Evolutionary conservation across 1,284 basidiomycete species (phyloP), one percentile per base, ranked within the genome.

Genomic region (Cystobasidium pallidum): DNA sequence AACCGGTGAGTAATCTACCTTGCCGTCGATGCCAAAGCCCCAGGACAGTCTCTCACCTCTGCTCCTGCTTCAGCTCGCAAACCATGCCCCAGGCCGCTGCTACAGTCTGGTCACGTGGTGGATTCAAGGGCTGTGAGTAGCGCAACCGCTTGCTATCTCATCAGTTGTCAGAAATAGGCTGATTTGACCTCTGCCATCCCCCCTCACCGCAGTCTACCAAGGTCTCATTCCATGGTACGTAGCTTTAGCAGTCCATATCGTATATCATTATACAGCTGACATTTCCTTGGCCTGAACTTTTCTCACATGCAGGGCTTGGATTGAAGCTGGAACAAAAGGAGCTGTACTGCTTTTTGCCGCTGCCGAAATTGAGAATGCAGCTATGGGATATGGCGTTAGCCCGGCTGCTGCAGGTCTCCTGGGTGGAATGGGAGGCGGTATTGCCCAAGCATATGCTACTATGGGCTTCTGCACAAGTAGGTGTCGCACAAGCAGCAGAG

Each of bases 251-350:
- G 17, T 8, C 70, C 8, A 24, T 28, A n/a, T 24, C 19, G 19
- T 17, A 8, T 45, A 45, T 45, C 43, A 45, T 6, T 15, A 19
- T 13, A 13, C 43, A 3, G 15, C 11, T 41, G 39, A 8, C 8
- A 45, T 30, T 19, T 4, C 47, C 19, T 2, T 72, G 36, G 36
- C 6, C 15, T 26, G 3, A 15, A 63, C 32, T 66, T 34, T 15
- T 49, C 41, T 57, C 19, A 21, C n/a, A 41, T 36, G 58, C 6
- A 76, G 94, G 92, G 96, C 96, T 32, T 99, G 96, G 96, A 97
- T 99, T 79, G 96, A 99, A 82, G 96, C 95, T 1, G 97, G 94
- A 0, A 99, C 96, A 2, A 99, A 99, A 81, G 96, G 96, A 65
- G 96, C 86, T 66, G 96, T 99, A 45, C 86, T 99, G 45, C 85